Evolutionary conservation across 2,329 filamentous ascomycete genomes (phyloP), one percentile per base, ranked within the genome.

Genomic region (Microthyrium microscopicum): DNA sequence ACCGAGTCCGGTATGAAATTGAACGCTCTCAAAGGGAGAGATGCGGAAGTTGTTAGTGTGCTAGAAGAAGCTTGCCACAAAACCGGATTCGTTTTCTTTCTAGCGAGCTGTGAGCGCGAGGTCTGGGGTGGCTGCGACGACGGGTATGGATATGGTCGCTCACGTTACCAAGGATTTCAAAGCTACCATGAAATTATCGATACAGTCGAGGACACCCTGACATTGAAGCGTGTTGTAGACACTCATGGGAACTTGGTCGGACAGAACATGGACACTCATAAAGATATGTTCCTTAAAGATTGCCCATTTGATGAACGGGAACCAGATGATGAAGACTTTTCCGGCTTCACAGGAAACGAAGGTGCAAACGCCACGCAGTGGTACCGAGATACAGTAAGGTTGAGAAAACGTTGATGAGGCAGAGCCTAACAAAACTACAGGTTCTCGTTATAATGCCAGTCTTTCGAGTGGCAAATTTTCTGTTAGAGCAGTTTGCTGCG

Each of bases 241-340:
- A 29, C 30, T 7, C 35, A 36, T 29, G 45, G 41, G 2, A 31
- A 29, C 5, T 18, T 29, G 5, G 26, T 43, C 12, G 18, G 19
- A 8, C 19, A 31, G 12, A 37, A 36, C 17, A 30, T 44, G 17
- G 32, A 31, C 7, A 30, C 44, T 7, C 35, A 39, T 7, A 37
- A 43, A 20, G 35, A 40, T n/a, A 28, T 40, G 11, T 37, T 46
- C 12, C 26, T 48, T 11, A 39, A 39, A 5, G 34, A 41, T 9
- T 38, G 42, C 17, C 35, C 39, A 6, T 47, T 47, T 30, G 35
- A 34, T 26, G 40, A 40, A 8, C 32, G 44, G 15, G n/a, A n/a
- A n/a, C 42, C 47, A 8, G 50, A 54, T 29, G 43, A 44, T 11
- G 44, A 50, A 35, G 46, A 48, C n/a, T 45, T 45, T 28, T 41